These are phyloP conservation scores for Amylocystis lapponica DNA, from an alignment of 768 basidiomycete genomes.

Conservation along the genomic window DNA sequence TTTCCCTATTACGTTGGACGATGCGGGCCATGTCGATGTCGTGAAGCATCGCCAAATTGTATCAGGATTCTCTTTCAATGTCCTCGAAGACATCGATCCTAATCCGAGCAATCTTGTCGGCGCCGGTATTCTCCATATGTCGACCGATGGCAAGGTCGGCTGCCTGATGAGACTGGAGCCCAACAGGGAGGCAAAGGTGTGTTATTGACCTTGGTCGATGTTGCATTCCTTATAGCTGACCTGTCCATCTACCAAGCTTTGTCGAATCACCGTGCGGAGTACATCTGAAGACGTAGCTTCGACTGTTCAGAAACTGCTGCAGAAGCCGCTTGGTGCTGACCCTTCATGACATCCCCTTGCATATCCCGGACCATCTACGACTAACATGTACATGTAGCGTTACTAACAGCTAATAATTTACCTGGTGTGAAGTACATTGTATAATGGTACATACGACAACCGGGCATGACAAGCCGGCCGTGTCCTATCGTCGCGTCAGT, in stretches of 20 bases:
- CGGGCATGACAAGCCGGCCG: neutral
- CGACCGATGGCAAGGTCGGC: constrained; percentile 89
- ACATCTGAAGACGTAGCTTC: constrained; percentile 87
- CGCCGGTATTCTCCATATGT: constrained; percentile 95
- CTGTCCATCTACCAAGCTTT: constrained; percentile 53
- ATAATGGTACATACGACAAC: neutral
- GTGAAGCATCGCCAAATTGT: constrained; percentile 71
- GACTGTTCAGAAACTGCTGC: constrained; percentile 55
- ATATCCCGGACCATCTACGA: neutral
- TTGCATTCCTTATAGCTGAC: neutral
- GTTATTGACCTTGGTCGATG: constrained; percentile 12
- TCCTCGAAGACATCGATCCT: constrained; percentile 84
- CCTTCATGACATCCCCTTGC: constrained; percentile 2
- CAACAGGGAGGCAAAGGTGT: constrained; percentile 90
- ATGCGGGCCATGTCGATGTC: constrained; percentile 67
- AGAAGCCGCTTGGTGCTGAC: constrained; percentile 31
- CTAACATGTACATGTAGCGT: constrained; percentile 5
- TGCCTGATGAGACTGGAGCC: constrained; percentile 92
- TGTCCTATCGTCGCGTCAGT: constrained; percentile 31
- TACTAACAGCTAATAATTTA: constrained; percentile 3
- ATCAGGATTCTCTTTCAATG: constrained; percentile 66
- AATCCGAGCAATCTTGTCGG: constrained; percentile 91
- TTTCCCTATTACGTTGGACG: constrained; percentile 72
- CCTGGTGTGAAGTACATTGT: too few relatives aligned
- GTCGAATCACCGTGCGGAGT: constrained; percentile 88